Evolutionary conservation across 2,329 filamentous ascomycete species (phyloP), one percentile per base, ranked within the genome.

Genomic region (Exophiala calicioides): DNA sequence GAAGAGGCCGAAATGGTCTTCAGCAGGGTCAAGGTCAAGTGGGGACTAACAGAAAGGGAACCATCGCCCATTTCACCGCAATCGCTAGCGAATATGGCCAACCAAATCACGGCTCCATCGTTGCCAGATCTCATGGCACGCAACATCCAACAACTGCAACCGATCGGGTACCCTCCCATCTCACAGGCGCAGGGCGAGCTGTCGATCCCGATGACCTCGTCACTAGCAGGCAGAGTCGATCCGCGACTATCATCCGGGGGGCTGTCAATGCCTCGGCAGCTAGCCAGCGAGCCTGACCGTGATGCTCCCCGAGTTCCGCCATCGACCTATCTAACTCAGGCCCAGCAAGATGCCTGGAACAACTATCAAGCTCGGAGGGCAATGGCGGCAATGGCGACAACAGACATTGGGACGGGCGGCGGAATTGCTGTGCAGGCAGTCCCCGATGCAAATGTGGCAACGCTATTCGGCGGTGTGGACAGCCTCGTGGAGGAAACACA

Each of bases 1-100:
- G 84, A 88, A 49, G 91, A 97, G 66, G 91, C 90, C 0, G 76
- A 80, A 0, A 70, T 77, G 1, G 82, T 94, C 2, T 77, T 97
- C n/a, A 75, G 82, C 37, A 80, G 89, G 26, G 86, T 88, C 2
- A 88, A 94, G 61, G 75, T 80, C 33, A 91, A 85, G 67, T 95
- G 87, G 67, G 89, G 88, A 1, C 78, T 2, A 4, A 15, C 37
- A 10, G 69, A 78, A 42, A 76, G 77, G 0, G 81, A 84, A 6
- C 44, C 47, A 9, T 51, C 41, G 75, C 82, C 5, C 75, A 78
- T 1, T 82, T 81, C 2, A 80, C 80, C n/a, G 50, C 55, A 13
- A 44, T 66, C 53, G 61, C 63, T 56, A 53, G 61, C 15, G 42
- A 61, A 45, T 23, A 54, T 55, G 47, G 53, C 42, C 16, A 57